A percentile compares a stretch with the other conserved stretches of the same genome.
Evolutionary conservation across 208 protist genomes (phyloP).

Genomic region (Wallacemonas sp.): DNA sequence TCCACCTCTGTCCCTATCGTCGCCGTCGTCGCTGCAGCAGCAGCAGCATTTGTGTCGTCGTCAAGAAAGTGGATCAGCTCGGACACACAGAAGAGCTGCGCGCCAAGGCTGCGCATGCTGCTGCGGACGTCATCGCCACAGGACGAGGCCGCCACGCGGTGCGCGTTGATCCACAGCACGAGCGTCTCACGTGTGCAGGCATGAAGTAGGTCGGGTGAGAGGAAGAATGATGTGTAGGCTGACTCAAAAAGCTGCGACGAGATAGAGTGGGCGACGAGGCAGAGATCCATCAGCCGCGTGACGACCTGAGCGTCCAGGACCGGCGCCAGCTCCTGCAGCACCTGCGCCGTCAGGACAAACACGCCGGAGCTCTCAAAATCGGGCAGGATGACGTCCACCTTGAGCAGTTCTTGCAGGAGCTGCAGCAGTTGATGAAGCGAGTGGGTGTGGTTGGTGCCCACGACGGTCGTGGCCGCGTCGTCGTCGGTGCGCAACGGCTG

Average conservation of each 20-base stretch:
- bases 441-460: conserved; percentile 18
- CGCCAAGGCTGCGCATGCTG: conserved; percentile 50
- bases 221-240: conserved; percentile 71
- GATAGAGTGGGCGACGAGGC: conserved; percentile 32
- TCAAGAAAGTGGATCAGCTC: conserved; percentile 19
- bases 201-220: conserved; percentile 73
- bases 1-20: not conserved
- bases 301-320: conserved; percentile 34
- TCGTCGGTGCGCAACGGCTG: conserved; percentile 17
- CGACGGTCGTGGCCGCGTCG: not conserved
- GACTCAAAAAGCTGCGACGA: conserved; percentile 59
- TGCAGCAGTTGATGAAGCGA: conserved; percentile 56
- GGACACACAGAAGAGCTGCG: conserved; percentile 58
- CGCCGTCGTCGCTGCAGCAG: conserved; percentile 8
- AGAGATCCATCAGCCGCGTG: conserved; percentile 51
- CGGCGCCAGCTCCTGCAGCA: conserved; percentile 59
- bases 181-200: conserved; percentile 49
- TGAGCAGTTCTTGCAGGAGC: conserved; percentile 51
- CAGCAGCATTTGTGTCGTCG: too few relatives aligned
- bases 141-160: conserved; percentile 35
- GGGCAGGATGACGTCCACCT: conserved; percentile 61
- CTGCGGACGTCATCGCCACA: conserved; percentile 27
- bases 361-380: conserved; percentile 59
- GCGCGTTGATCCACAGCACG: conserved; percentile 48
- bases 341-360: conserved; percentile 65